A percentile compares a stretch with the other conserved stretches of the same genome.
Conservation (phyloP, 2,329 filamentous ascomycete genomes). For the Ramichloridium luteum region DNA sequence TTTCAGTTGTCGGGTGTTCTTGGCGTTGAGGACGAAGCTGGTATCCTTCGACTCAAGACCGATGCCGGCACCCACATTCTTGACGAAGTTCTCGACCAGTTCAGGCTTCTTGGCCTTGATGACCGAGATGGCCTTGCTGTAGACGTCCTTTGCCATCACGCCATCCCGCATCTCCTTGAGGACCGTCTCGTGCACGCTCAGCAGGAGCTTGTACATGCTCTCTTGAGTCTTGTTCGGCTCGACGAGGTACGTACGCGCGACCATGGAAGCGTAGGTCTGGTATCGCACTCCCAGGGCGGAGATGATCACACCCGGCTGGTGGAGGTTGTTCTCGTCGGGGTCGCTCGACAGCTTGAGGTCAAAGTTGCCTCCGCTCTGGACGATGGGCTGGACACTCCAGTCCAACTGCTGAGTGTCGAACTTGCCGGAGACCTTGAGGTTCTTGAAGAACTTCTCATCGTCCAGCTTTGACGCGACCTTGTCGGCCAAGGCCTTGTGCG, state of each 20-base stretch:
- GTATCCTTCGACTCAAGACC: conserved; percentile 83
- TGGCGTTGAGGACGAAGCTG: conserved; percentile 72
- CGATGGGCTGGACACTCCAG: conserved; percentile 85
- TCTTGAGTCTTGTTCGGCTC: conserved; percentile 96
- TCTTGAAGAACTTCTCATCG: conserved; percentile 86
- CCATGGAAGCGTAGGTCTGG: conserved; percentile 86
- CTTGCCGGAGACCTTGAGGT: conserved; percentile 67
- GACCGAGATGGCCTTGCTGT: conserved; percentile 68
- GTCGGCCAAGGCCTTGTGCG: conserved; percentile 72
- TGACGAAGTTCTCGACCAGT: conserved; percentile 85
- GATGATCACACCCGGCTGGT: conserved; percentile 78
- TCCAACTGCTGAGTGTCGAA: conserved; percentile 84
- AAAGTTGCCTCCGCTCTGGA: conserved; percentile 82
- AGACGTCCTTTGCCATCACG: conserved; percentile 75
- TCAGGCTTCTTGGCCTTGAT: conserved; percentile 89
- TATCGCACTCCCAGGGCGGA: conserved; percentile 86
- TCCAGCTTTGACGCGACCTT: conserved; percentile 88
- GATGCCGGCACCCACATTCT: conserved; percentile 82
- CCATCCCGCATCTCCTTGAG: conserved; percentile 86
- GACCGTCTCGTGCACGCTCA: conserved; percentile 74
- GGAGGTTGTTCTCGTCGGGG: conserved; percentile 66
- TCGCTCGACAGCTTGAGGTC: conserved; percentile 72
- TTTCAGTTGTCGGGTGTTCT: conserved; percentile 71
- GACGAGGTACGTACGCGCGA: conserved; percentile 88
- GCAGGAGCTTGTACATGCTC: conserved; percentile 79